Evolutionary conservation across 306 rosid genomes (phyloP).

Genomic region (Cyclanthera cordifolia): DNA sequence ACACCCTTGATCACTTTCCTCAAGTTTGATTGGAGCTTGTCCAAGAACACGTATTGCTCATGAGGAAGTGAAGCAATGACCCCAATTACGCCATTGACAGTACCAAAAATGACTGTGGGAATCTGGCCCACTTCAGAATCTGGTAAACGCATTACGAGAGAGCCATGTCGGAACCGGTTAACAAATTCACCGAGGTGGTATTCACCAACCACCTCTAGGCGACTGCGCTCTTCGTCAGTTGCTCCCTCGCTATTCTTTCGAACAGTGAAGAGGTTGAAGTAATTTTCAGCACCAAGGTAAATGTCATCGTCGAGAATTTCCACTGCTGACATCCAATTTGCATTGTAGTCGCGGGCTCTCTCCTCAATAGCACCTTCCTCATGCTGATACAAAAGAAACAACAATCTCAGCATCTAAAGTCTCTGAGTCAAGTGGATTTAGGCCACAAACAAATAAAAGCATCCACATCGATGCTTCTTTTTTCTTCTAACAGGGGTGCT

Average conservation of each 20-base stretch:
- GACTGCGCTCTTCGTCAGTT: slow-evolving; percentile 81
- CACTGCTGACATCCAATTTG: slow-evolving; percentile 95
- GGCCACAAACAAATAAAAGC: background rate
- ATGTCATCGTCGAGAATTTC: slow-evolving; percentile 93
- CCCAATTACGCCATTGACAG: slow-evolving; percentile 92
- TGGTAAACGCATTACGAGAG: slow-evolving; percentile 87
- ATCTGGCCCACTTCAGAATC: slow-evolving; percentile 95
- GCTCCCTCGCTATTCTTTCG: slow-evolving; percentile 80
- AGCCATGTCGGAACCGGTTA: slow-evolving; percentile 73
- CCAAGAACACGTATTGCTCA: slow-evolving; percentile 72
- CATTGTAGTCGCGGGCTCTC: slow-evolving; percentile 90
- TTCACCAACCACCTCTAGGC: slow-evolving; percentile 86
- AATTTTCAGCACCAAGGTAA: slow-evolving; percentile 84
- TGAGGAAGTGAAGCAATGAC: slow-evolving; percentile 92
- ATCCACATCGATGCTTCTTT: background rate
- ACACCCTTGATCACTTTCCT: slow-evolving; percentile 92
- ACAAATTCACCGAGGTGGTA: slow-evolving; percentile 87
- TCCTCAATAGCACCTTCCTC: slow-evolving; percentile 99
- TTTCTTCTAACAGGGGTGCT: background rate
- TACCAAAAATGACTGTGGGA: slow-evolving; percentile 82
- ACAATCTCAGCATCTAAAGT: background rate
- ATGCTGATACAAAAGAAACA: slow-evolving; percentile 33
- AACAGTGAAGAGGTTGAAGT: slow-evolving; percentile 41
- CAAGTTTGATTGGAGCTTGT: slow-evolving; percentile 81
- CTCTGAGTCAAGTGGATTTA: background rate